phyloP scores from a whole-genome alignment of 192 early-diverging fungal genomes.

The Polychytrium aggregatum region DNA sequence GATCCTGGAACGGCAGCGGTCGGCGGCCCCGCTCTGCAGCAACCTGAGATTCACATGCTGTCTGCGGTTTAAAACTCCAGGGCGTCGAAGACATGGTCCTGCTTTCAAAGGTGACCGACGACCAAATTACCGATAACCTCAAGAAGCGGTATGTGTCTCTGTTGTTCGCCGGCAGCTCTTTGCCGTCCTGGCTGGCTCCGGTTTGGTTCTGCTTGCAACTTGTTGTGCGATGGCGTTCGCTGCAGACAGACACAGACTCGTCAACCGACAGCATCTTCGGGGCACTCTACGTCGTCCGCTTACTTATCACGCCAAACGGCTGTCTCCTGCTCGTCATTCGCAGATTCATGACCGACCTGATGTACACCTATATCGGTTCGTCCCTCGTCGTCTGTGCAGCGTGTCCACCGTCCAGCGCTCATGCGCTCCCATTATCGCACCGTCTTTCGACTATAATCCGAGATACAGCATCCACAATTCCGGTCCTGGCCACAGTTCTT shows the following conservation, averaged over 20 bases:
- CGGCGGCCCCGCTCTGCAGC: not conserved
- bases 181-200: not conserved
- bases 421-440: too few species aligned
- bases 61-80: not conserved
- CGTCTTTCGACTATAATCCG: too few species aligned
- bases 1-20: not conserved
- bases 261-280: too few species aligned
- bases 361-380: slow-evolving; percentile 81
- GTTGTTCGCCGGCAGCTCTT: not conserved
- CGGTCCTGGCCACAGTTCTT: too few species aligned
- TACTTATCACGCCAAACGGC: too few species aligned
- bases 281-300: too few species aligned
- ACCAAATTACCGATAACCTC: slow-evolving; percentile 89
- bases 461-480: too few species aligned
- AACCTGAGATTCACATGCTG: not conserved
- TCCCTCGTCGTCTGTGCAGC: not conserved
- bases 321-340: not conserved
- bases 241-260: too few species aligned
- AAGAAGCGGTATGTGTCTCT: slow-evolving; percentile 53
- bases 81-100: slow-evolving; percentile 77
- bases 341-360: slow-evolving; percentile 43
- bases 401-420: too few species aligned
- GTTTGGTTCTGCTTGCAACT: too few species aligned
- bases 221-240: too few species aligned
- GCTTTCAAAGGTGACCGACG: slow-evolving; percentile 88